These are phyloP conservation scores for Ogataea neopini DNA, from an alignment of 805 yeast genomes.

Conservation along the genomic window DNA sequence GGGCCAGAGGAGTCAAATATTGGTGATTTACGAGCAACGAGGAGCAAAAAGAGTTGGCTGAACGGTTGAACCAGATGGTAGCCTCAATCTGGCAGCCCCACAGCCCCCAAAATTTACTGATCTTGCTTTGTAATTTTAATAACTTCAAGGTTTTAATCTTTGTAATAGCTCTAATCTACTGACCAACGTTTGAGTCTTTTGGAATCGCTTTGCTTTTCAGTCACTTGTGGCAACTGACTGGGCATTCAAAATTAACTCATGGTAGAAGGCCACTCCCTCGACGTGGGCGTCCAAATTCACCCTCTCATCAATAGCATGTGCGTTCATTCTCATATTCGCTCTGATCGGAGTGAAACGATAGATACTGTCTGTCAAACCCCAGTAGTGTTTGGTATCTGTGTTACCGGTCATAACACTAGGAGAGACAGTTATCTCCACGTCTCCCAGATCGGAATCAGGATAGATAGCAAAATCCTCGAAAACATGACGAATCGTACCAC, in stretches of 20 bases:
- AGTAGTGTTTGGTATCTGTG: conserved; percentile 1
- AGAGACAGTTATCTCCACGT: conserved; percentile 7
- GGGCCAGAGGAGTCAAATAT: background rate
- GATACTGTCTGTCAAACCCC: background rate
- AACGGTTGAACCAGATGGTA: too few species aligned
- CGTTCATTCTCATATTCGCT: background rate
- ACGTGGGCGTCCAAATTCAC: conserved; percentile 1
- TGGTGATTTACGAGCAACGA: background rate
- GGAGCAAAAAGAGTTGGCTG: too few species aligned
- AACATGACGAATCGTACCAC: background rate
- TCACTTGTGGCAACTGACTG: background rate
- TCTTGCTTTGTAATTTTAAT: too few species aligned
- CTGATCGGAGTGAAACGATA: background rate
- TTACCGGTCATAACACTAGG: conserved; percentile 1
- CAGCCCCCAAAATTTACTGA: too few species aligned
- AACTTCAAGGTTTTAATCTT: too few species aligned
- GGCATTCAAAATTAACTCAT: background rate
- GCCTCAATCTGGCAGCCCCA: too few species aligned
- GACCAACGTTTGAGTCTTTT: too few species aligned
- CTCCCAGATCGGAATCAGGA: background rate
- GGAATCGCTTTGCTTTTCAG: background rate
- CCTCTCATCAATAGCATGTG: conserved; percentile 1
- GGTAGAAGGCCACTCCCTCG: background rate
- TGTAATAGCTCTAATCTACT: too few species aligned
- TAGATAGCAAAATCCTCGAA: conserved; percentile 1